A percentile compares a stretch with the other conserved stretches of the same genome.
Evolutionary conservation across 2,329 filamentous ascomycete species (phyloP).

Genomic region (Fusarium hainanense): DNA sequence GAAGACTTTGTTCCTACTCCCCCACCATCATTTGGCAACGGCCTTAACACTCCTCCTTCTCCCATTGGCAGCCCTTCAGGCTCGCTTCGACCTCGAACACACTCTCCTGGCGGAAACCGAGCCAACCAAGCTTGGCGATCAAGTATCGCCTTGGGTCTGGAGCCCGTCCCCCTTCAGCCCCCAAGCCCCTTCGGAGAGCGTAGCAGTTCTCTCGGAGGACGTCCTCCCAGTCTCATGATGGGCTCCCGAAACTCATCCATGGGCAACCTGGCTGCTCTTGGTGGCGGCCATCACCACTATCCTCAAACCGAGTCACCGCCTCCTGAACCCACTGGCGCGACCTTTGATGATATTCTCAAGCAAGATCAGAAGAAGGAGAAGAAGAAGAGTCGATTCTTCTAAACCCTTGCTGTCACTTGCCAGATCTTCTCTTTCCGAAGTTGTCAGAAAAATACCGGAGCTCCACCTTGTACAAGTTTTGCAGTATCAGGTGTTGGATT

Average conservation of each 20-base stretch:
- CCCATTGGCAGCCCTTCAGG: constrained; percentile 48
- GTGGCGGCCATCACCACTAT: constrained; percentile 14
- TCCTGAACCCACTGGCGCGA: constrained; percentile 50
- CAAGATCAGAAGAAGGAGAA: constrained; percentile 52
- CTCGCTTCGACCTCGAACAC: constrained; percentile 53
- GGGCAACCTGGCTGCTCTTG: constrained; percentile 51
- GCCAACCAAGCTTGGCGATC: constrained; percentile 53
- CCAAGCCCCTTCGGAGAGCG: constrained; percentile 50
- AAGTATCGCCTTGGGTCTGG: constrained; percentile 57
- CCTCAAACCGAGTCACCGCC: constrained; percentile 38
- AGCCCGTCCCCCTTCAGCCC: constrained; percentile 55
- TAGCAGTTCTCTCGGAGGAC: constrained; percentile 52
- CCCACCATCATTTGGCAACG: constrained; percentile 39
- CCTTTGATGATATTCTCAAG: constrained; percentile 62
- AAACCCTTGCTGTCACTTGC: neutral
- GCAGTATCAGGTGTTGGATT: constrained; percentile 7
- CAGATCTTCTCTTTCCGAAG: constrained; percentile 16
- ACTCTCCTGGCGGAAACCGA: constrained; percentile 53
- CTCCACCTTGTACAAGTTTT: constrained; percentile 14
- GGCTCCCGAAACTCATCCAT: constrained; percentile 50
- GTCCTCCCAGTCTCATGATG: constrained; percentile 49
- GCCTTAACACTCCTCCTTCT: constrained; percentile 42
- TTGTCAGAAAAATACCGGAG: constrained; percentile 9
- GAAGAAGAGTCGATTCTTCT: constrained; percentile 58
- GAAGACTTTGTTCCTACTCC: constrained; percentile 44